Evolutionary conservation across 805 yeast species (phyloP).

Genomic region (Starmerella tilneyi): DNA sequence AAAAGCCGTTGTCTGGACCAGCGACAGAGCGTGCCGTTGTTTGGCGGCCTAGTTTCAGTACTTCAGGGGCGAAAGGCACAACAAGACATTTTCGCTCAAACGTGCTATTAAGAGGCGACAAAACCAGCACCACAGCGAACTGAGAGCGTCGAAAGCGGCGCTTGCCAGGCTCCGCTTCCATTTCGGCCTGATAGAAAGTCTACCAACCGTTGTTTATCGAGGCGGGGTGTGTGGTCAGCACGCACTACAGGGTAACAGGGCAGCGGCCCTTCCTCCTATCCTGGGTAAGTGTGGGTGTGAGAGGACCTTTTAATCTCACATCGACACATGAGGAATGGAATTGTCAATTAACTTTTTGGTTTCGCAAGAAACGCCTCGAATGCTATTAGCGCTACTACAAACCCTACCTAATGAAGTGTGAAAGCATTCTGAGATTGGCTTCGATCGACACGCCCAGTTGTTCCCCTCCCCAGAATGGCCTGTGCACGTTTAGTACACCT

Average conservation of each 20-base stretch:
- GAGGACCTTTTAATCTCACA: no score
- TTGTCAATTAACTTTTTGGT: no score
- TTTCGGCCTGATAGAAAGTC: neutral
- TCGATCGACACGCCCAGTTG: no score
- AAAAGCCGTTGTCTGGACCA: constrained; percentile 71
- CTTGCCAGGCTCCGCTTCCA: constrained; percentile 10
- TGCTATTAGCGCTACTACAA: no score
- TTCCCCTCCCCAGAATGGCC: no score
- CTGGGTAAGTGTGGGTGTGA: no score
- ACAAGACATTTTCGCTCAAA: constrained; percentile 68
- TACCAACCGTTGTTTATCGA: neutral
- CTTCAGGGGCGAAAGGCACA: constrained; percentile 74
- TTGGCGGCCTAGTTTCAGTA: constrained; percentile 82
- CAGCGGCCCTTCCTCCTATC: no score
- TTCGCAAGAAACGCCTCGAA: no score
- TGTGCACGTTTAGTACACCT: no score
- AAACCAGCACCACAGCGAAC: constrained; percentile 44
- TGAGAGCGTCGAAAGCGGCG: constrained; percentile 28
- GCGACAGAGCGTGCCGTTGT: constrained; percentile 45
- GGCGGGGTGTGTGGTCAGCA: neutral
- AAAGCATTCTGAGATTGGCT: no score
- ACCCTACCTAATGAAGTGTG: no score
- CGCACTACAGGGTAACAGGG: neutral
- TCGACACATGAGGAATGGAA: no score
- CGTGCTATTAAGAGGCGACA: constrained; percentile 69